Percentiles rank a stretch among this genome's conserved stretches.
Evolutionary conservation across 306 rosid species (phyloP).

Genomic region (Begonia masoniana): DNA sequence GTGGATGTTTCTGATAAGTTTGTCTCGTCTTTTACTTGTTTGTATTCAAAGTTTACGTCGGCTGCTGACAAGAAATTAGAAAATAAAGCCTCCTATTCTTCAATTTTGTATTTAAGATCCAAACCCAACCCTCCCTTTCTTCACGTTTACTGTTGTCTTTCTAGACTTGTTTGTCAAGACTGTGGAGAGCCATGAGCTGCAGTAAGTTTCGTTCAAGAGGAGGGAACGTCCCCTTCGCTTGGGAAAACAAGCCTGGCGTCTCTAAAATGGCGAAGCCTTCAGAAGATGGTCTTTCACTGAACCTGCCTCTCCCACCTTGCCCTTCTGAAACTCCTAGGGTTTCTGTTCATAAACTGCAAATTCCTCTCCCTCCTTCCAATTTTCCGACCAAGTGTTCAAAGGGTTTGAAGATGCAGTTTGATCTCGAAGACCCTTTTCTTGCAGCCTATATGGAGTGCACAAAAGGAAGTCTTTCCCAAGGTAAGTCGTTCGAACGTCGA

Average conservation of each 20-base stretch:
- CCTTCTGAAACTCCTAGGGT: constrained; percentile 7
- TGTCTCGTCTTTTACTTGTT: too few species aligned
- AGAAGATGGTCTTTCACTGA: constrained; percentile 15
- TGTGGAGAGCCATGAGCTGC: constrained; percentile 15
- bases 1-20: too few species aligned
- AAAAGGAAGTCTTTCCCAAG: constrained; percentile 17
- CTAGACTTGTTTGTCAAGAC: constrained; percentile 5
- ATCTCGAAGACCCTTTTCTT: constrained; percentile 44
- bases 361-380: constrained; percentile 76
- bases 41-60: too few species aligned
- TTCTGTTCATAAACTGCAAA: constrained; percentile 20
- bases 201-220: constrained; percentile 2
- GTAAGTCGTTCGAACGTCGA: constrained; percentile 5
- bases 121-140: not conserved
- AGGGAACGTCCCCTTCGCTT: constrained; percentile 53
- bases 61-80: too few species aligned
- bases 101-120: too few species aligned
- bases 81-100: too few species aligned
- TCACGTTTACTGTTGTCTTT: constrained; percentile 14
- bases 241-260: constrained; percentile 69
- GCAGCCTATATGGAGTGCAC: constrained; percentile 67
- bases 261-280: constrained; percentile 16
- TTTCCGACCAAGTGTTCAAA: constrained; percentile 43
- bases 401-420: constrained; percentile 20
- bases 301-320: constrained; percentile 53